A percentile compares a stretch with the other conserved stretches of the same genome.
Evolutionary conservation across 345 rosid genomes (phyloP).

Genomic region (Acer saccharum): DNA sequence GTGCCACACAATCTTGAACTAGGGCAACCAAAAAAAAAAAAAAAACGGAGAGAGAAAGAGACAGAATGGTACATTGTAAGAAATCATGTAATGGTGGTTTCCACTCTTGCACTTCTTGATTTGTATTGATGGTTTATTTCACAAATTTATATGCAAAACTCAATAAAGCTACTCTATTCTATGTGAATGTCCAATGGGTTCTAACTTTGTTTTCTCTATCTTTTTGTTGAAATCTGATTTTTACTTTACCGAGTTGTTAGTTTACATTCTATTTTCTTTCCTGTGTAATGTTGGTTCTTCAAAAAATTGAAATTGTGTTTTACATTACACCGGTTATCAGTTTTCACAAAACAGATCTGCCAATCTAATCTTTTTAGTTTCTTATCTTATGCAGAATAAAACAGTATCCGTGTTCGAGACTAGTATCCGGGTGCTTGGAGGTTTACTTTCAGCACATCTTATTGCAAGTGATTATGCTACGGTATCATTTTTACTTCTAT

Average conservation of each 20-base stretch:
- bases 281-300: not conserved
- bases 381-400: constrained; percentile 69
- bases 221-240: not conserved
- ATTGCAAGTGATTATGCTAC: constrained; percentile 96
- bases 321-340: not conserved
- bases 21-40: not conserved
- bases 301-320: constrained; percentile 3
- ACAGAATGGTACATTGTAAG: not conserved
- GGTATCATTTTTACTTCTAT: constrained; percentile 42
- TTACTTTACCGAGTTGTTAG: not conserved
- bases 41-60: not conserved
- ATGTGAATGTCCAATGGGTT: not conserved
- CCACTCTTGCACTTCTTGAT: not conserved
- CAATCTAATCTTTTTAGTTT: constrained; percentile 23
- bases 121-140: not conserved
- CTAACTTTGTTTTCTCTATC: not conserved
- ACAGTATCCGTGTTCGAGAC: constrained; percentile 97
- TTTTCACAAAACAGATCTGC: not conserved
- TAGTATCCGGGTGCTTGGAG: constrained; percentile 89
- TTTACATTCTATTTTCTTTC: not conserved
- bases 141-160: not conserved
- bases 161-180: not conserved
- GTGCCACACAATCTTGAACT: not conserved
- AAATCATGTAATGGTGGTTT: not conserved
- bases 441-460: constrained; percentile 97